Percentiles rank a stretch among this genome's conserved stretches.
Conservation (phyloP, 1,284 basidiomycete genomes). For the Macrocystidia cucumis region DNA sequence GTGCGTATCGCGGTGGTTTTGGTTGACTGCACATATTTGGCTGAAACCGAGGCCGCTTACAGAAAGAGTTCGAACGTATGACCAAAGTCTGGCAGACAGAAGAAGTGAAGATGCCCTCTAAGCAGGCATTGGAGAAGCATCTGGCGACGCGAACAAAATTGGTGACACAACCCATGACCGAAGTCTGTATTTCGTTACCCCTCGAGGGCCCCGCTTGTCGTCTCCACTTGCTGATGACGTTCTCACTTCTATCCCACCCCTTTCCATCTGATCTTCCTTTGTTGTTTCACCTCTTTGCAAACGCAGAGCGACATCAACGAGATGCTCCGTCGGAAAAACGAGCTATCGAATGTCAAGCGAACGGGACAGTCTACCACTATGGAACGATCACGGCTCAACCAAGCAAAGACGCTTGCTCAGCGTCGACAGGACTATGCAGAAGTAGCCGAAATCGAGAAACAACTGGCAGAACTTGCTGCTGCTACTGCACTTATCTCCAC, state of each 20-base stretch:
- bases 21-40: not conserved
- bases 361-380: conserved; percentile 37
- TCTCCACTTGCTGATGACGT: conserved; percentile 3
- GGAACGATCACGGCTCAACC: conserved; percentile 55
- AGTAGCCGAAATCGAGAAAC: conserved; percentile 48
- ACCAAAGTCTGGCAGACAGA: conserved; percentile 41
- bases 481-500: conserved; percentile 19
- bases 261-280: too few species aligned
- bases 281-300: too few species aligned
- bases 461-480: conserved; percentile 51
- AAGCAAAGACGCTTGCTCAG: conserved; percentile 62
- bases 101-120: conserved; percentile 57
- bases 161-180: conserved; percentile 59
- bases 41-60: conserved; percentile 10
- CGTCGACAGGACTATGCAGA: conserved; percentile 63
- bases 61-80: conserved; percentile 75
- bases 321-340: conserved; percentile 65
- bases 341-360: conserved; percentile 37
- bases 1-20: conserved; percentile 32
- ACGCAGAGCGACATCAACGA: conserved; percentile 57
- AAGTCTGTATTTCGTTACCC: conserved; percentile 46
- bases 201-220: conserved; percentile 2
- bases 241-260: too few species aligned
- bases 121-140: conserved; percentile 60
- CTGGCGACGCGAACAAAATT: conserved; percentile 51